These are phyloP conservation scores for Botrytis fragariae DNA, from an alignment of 2,329 filamentous ascomycete species.

Conservation along the genomic window DNA sequence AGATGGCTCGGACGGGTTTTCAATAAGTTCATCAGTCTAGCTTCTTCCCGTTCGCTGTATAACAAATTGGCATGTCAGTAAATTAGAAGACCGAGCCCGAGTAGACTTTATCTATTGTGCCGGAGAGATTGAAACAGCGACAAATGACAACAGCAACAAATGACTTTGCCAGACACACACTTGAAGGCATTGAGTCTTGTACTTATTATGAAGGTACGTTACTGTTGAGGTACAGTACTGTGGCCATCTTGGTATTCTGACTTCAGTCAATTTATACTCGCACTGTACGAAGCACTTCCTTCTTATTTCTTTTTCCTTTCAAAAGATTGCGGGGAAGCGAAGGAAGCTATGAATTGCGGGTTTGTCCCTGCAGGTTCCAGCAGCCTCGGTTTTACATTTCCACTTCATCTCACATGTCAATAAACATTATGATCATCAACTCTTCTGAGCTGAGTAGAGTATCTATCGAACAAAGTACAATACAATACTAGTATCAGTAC, in stretches of 20 bases:
- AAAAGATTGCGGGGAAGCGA: constrained; percentile 20
- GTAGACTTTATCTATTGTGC: background rate
- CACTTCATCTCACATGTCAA: constrained; percentile 14
- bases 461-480: background rate
- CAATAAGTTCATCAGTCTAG: background rate
- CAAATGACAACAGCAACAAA: background rate
- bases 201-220: background rate
- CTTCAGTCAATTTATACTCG: background rate
- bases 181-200: background rate
- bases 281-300: too few relatives aligned
- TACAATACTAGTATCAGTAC: background rate
- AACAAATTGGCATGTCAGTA: background rate
- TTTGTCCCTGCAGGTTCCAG: constrained; percentile 12
- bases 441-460: background rate
- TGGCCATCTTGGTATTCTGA: background rate
- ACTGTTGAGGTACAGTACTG: background rate
- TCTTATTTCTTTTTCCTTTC: background rate
- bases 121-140: background rate
- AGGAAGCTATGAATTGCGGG: constrained; percentile 14
- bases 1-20: background rate
- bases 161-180: background rate
- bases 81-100: background rate
- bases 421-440: background rate
- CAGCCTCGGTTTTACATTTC: constrained; percentile 17
- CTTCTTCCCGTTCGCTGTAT: background rate